Base-by-base conservation (phyloP, 2,329 filamentous ascomycete species). In the Arthrobotrys entomopaga region DNA sequence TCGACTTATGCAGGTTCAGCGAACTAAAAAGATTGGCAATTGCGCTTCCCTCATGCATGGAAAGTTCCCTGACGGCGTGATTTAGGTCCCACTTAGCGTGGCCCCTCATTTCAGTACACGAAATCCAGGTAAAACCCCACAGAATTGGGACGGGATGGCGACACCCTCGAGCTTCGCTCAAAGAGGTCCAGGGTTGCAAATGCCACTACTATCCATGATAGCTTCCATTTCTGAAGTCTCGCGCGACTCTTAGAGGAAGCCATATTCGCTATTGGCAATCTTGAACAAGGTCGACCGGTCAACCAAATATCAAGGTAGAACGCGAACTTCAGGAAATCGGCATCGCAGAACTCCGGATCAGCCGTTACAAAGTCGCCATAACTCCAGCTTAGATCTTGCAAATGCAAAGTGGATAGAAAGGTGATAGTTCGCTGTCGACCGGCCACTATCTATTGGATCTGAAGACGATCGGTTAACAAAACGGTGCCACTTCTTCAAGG, bases 61-160 rank as follows among this genome's bases (percentile, higher is more conserved):
- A 65, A 65, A 34, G 29, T 59, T 59, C 64, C 46, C 19, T 38
- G 34, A 24, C 29, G 60, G 50, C 16, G 26, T 19, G 11, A 56
- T 50, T 16, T 38, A 24, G 42, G n/a, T 43, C 22, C 26, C 11
- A 20, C 15, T 40, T 26, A 3, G 7, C 3, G 26, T 34, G 29
- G 29, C 29, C 29, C 50, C 65, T 49, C 3, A 42, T 59, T 61
- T 38, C 24, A 40, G 65, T 46, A 13, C n/a, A 13, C 52, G 26
- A 19, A 42, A 59, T n/a, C 64, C 29, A 53, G 63, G 19, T 11
- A 50, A 16, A 58, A 52, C 11, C 48, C 26, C 56, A 57, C 19
- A 42, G 42, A 22, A 57, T 24, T 66, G 46, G 34, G 43, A 57
- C 65, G 65, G 65, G 56, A 69, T 69, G 56, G 65, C 65, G 65